Base-by-base conservation (phyloP, 2,329 filamentous ascomycete species). In the Ascochyta koolunga region DNA sequence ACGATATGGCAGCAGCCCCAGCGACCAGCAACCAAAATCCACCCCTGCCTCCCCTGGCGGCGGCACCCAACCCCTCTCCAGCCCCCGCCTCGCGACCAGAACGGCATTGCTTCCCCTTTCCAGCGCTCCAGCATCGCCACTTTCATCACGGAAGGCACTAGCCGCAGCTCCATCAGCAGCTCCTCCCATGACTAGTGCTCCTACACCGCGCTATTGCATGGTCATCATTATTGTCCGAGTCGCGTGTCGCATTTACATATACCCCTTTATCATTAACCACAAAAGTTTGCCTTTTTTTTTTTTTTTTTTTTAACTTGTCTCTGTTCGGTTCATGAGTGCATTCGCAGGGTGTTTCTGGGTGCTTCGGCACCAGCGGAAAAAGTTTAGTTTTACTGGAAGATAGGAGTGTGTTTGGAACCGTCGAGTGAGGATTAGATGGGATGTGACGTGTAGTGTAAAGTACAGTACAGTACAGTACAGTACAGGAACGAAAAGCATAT, bases 51-150 rank as follows among this genome's bases (percentile, higher is more conserved):
- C 66, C 11, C 67, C 70, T 10, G 32, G 47, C 9, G 29, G 42
- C 21, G 36, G 43, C 18, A 51, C 51, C 11, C 66, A 65, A 19
- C 54, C 58, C 9, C 44, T 70, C 1, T 67, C 71, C 1, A 73
- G 65, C 29, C 68, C 71, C 62, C 67, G 1, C 62, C 63, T 5
- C 55, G 68, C 24, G 65, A 71, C 15, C 69, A 72, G 29, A 72
- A 64, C 33, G 58, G 61, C 16, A 54, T 65, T 6, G 53, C 54
- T 13, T 58, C 64, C 11, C 63, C 64, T 1, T 74, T 74, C 40
- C 72, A 75, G 51, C 65, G 73, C 18, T 68, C 69, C 21, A 76
- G 73, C 24, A 66, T 71, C 29, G 67, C 61, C 13, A 74, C 72
- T 3, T 71, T 70, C 31, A 68, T 72, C 27, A 74, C 69, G 24